Base-by-base conservation (phyloP, 2,329 filamentous ascomycete genomes). In the Phyllosticta ampelicida region DNA sequence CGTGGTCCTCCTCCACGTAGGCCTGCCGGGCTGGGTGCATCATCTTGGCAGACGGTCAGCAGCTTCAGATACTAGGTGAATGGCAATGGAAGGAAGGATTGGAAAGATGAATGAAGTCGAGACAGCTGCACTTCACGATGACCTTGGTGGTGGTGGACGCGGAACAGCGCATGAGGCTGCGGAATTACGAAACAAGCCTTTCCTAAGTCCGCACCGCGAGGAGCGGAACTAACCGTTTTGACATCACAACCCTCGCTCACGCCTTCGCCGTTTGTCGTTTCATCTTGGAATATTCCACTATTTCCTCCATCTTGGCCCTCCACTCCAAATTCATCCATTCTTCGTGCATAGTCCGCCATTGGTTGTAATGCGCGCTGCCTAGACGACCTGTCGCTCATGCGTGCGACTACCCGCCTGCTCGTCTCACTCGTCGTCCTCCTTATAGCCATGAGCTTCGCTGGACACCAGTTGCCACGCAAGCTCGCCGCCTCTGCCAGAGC, bases 1-100 rank as follows among this genome's bases (percentile, higher is more conserved):
- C 74, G 69, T 83, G 78, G 50, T 77, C 85, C 69, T 96, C 92
- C 79, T 97, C 92, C 63, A 97, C 90, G 73, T 95, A 96, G 49
- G 92, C 92, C 74, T 92, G 87, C 64, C 94, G 84, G 71, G 92
- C 85, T 60, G 92, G 92, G 77, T 96, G 92, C 77, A 95, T 80
- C 69, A 73, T 73, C 19, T 62, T 68, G 66, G 59, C 56, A 51
- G 55, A 53, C 60, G n/a, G 16, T 54, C 16, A 48, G 19, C 13
- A 44, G 36, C 16, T n/a, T 6, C 36, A n/a, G 36, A n/a, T 18
- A 1, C 16, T n/a, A n/a, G 16, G 2, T 44, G 13, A 16, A 6
- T n/a, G 13, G 13, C 16, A 44, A 44, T 8, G 36, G n/a, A 8
- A 8, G 36, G n/a, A 5, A 6, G n/a, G 36, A 8, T 44, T n/a